Evolutionary conservation across 2,329 filamentous ascomycete species (phyloP), one percentile per base, ranked within the genome.

Genomic region (Curvularia lunata): DNA sequence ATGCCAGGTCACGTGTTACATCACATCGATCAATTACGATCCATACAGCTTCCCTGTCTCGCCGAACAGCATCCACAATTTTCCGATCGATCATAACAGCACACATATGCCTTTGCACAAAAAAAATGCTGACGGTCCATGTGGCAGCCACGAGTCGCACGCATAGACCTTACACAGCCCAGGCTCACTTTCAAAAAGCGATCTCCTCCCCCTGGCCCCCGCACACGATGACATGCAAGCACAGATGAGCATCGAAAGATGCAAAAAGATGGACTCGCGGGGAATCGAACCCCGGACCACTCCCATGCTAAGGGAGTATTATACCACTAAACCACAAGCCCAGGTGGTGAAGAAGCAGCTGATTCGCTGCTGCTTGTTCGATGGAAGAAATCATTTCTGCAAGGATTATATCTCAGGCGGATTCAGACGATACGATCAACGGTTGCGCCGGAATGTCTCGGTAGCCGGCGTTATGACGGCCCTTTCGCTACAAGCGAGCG

Each of bases 301-400:
- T 62, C 59, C 56, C 59, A 62, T 62, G 62, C 62, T 64, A 62
- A 64, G 62, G 56, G 59, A 62, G 56, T 62, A 62, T 64, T 58
- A 62, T 64, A 62, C 62, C 62, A 64, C 62, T 64, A 64, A 62
- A 64, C 62, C 62, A 64, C 62, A 55, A 64, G 62, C 62, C 62
- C 62, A 43, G 2, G 27, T 25, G 13, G 1, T 40, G 34, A 38
- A 7, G 27, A 18, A 27, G n/a, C 32, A 40, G 38, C 34, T 32
- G 18, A 46, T 19, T 8, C 5, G 8, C n/a, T 19, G 23, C 3
- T 38, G 18, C 47, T 49, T 28, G 34, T 27, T 49, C 23, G 47
- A 49, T 49, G 47, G n/a, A 40, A 28, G 43, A 47, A 47, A 21
- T 18, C 4, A 6, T 3, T 12, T 13, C 3, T 12, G 18, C 4